Conservation (phyloP, 768 basidiomycete species). For the Hydnomerulius pinastri region DNA sequence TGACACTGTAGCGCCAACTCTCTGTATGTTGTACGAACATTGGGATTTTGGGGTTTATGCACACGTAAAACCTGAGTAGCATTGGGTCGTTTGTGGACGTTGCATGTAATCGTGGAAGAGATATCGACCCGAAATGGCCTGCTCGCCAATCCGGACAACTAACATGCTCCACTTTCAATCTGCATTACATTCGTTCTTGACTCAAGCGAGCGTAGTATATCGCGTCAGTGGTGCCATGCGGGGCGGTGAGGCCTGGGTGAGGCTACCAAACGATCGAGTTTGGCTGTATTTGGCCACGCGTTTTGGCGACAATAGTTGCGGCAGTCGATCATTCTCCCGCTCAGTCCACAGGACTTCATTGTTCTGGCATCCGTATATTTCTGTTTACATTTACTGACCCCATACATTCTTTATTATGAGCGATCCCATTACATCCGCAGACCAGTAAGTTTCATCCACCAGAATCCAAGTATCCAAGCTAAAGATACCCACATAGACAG, state of each 20-base stretch:
- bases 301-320: not conserved
- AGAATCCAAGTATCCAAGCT: not conserved
- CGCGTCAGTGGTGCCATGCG: too few species aligned
- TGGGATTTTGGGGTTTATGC: not conserved
- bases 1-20: not conserved
- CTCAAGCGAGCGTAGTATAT: too few species aligned
- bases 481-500: slow-evolving; percentile 18
- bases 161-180: too few species aligned
- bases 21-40: not conserved
- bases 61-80: not conserved
- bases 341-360: slow-evolving; percentile 11
- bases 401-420: slow-evolving; percentile 34
- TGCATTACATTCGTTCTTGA: too few species aligned
- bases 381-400: slow-evolving; percentile 13
- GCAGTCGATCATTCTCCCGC: not conserved
- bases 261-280: slow-evolving; percentile 13
- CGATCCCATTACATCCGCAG: slow-evolving; percentile 14
- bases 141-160: too few species aligned
- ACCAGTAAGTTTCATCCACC: slow-evolving; percentile 16
- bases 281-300: slow-evolving; percentile 24
- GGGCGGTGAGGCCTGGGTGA: too few species aligned
- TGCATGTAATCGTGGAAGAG: too few species aligned
- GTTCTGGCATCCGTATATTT: slow-evolving; percentile 16
- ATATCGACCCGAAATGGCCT: too few species aligned
- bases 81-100: too few species aligned